A percentile compares a stretch with the other conserved stretches of the same genome.
These are phyloP conservation scores for Colletotrichum sp. DNA, from an alignment of 2,329 filamentous ascomycete genomes.

Conservation along the genomic window DNA sequence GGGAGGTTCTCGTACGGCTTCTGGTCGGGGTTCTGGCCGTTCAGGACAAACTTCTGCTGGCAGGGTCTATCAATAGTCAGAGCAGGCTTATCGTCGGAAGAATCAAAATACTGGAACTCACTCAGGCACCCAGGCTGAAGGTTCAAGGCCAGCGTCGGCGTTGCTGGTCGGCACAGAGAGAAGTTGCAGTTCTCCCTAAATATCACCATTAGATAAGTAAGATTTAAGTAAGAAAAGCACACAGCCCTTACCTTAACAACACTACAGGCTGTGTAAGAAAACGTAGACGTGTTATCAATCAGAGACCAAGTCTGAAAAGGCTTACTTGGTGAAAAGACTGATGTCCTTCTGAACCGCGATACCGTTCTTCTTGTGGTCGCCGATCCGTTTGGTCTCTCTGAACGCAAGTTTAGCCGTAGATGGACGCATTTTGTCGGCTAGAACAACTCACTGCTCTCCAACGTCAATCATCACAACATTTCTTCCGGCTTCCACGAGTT, in stretches of 20 bases:
- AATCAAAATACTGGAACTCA: not conserved
- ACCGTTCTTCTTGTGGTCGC: not conserved
- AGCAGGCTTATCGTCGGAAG: not conserved
- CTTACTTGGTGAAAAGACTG: not conserved
- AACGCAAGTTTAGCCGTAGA: not conserved
- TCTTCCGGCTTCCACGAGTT: not conserved
- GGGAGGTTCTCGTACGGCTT: not conserved
- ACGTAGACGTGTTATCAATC: accelerated
- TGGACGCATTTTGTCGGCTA: not conserved
- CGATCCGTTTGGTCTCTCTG: not conserved
- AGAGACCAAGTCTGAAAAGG: not conserved
- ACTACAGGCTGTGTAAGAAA: not conserved
- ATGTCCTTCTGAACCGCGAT: not conserved
- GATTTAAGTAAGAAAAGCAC: not conserved
- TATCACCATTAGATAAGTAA: not conserved
- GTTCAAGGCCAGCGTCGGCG: not conserved
- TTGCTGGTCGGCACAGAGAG: not conserved
- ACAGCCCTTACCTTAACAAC: not conserved
- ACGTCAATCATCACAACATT: not conserved
- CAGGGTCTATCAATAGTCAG: not conserved
- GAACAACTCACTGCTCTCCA: not conserved
- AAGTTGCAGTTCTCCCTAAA: not conserved
- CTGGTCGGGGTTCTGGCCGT: not conserved
- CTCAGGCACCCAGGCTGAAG: not conserved
- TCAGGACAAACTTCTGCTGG: not conserved